A percentile compares a stretch with the other conserved stretches of the same genome.
Evolutionary conservation across 2,329 filamentous ascomycete genomes (phyloP).

Genomic region (Phialemoniopsis sp.): DNA sequence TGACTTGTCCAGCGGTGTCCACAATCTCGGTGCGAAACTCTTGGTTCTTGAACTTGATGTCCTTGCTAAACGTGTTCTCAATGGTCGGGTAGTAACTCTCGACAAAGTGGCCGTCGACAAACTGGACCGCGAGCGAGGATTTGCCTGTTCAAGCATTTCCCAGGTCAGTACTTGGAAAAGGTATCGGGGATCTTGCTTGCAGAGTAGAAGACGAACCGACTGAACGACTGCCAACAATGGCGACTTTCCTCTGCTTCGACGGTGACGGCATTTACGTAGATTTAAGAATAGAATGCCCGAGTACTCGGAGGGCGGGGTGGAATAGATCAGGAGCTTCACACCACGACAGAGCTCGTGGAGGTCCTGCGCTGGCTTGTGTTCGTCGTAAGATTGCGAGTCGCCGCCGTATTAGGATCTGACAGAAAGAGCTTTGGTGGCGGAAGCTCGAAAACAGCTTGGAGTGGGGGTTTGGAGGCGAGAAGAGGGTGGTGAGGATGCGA

Average conservation of each 20-base stretch:
- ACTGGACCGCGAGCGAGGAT: slow-evolving; percentile 94
- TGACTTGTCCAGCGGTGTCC: slow-evolving; percentile 91
- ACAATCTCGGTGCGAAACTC: slow-evolving; percentile 97
- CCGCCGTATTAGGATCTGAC: no score
- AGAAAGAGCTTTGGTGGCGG: no score
- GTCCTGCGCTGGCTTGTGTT: no score
- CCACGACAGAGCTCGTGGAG: background rate
- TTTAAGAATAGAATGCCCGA: background rate
- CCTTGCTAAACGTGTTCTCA: slow-evolving; percentile 97
- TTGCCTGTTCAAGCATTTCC: slow-evolving; percentile 62
- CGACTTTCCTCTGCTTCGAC: slow-evolving; percentile 89
- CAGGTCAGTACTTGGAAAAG: background rate
- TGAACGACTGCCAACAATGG: slow-evolving; percentile 90
- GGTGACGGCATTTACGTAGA: slow-evolving; percentile 55
- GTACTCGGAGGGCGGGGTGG: background rate
- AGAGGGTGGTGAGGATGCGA: no score
- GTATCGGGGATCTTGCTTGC: background rate
- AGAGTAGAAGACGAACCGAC: slow-evolving; percentile 43
- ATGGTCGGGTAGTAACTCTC: slow-evolving; percentile 99
- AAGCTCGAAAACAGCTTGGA: no score
- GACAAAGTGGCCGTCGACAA: slow-evolving; percentile 96
- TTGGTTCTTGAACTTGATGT: slow-evolving; percentile 87
- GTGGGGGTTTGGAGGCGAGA: no score
- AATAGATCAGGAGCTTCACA: slow-evolving; percentile 1
- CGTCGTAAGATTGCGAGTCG: no score